Conservation (phyloP, 2,329 filamentous ascomycete species). For the Colletotrichum tanaceti region DNA sequence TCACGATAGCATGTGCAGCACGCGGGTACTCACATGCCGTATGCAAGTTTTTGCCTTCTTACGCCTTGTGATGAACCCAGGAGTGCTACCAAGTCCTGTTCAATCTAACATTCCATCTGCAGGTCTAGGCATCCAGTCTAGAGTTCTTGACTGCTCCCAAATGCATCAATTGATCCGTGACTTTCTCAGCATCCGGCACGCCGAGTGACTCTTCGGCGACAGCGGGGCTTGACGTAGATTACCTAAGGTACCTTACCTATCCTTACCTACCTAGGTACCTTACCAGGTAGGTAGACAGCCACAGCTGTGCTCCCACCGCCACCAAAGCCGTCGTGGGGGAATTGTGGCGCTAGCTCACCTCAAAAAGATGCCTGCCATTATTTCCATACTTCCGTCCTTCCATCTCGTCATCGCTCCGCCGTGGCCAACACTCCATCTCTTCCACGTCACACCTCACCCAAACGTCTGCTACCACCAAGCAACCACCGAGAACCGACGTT, state of each 20-base stretch:
- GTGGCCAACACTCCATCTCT: not conserved
- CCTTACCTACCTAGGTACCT: no score
- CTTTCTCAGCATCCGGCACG: not conserved
- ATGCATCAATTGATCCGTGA: no score
- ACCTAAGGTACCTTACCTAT: no score
- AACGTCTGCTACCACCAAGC: not conserved
- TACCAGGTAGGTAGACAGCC: no score
- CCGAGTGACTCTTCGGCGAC: constrained; percentile 29
- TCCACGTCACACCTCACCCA: not conserved
- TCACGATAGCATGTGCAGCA: no score
- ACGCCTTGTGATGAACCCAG: no score
- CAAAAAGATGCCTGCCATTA: constrained; percentile 11
- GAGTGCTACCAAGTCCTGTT: no score
- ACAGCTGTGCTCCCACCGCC: constrained; percentile 11
- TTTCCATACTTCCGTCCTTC: constrained; percentile 4
- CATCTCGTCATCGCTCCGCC: constrained; percentile 8
- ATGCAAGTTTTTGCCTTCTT: no score
- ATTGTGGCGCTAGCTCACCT: constrained; percentile 32
- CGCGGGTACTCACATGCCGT: no score
- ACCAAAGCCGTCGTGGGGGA: constrained; percentile 13
- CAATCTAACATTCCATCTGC: no score
- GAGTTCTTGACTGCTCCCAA: no score
- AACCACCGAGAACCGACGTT: not conserved
- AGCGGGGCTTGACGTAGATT: constrained; percentile 7
- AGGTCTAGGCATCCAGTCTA: no score